Evolutionary conservation across 169 alveolate species (phyloP), one percentile per base, ranked within the genome.

Genomic region (Neospora caninum): DNA sequence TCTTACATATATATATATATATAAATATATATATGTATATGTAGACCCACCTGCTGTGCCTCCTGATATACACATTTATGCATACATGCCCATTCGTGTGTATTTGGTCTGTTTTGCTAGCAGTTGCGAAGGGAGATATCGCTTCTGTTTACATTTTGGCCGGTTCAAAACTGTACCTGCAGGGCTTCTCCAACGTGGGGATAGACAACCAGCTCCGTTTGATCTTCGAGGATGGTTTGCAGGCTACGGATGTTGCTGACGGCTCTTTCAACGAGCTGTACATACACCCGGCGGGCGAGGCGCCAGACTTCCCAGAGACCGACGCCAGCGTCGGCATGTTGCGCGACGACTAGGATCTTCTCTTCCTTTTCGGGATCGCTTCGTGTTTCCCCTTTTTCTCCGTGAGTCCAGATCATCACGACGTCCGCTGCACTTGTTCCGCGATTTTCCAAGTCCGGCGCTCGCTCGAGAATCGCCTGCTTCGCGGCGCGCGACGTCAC

Each of bases 291-390:
- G 41, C 53, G 89, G 54, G 89, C 89, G 41, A 82, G 69, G 41
- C 89, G 69, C 89, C 89, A 82, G 16, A 82, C 53, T 82, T 82
- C 89, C 89, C 89, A 82, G 69, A 82, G 38, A 0, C 89, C 89
- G 18, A 42, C 69, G 64, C 89, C 89, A 1, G 89, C 67, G 20
- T 22, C 69, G 67, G 89, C n/a, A 27, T 38, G 69, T 41, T 82
- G 43, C 41, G 67, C 89, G 41, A 82, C 89, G 64, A 82, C 89
- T 64, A 38, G 69, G 38, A 82, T 29, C 27, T 42, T 42, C 39
- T 82, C 89, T 18, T 42, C 64, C 39, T 7, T 31, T 6, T 42
- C 67, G 54, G 13, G 43, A 10, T 73, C 42, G 20, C 86, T 16
- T n/a, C 86, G 43, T 73, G 10, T 73, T 31, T 36, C 53, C 53